Evolutionary conservation across 1,139 yeast species (phyloP).

Genomic region (Saccharomycopsis crataegensis): DNA sequence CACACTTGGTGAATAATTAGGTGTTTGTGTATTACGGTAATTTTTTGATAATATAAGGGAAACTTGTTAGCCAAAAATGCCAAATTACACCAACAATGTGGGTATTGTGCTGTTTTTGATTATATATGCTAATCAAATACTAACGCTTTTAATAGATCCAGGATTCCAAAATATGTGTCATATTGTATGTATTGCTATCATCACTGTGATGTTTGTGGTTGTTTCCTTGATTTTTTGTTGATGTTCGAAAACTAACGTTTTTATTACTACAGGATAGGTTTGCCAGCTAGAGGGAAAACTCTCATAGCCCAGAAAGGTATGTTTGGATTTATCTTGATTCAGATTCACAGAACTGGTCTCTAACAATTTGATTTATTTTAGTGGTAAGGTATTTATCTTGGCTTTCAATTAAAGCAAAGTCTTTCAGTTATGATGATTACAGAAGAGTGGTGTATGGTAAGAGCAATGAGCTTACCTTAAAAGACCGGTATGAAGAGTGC

Average conservation of each 20-base stretch:
- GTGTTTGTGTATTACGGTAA: no score
- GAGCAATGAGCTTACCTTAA: slow-evolving; percentile 30
- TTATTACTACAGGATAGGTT: slow-evolving; percentile 32
- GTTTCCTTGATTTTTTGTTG: not conserved
- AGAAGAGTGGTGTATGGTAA: slow-evolving; percentile 56
- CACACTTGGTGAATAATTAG: no score
- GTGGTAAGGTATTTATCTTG: slow-evolving; percentile 86
- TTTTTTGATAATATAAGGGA: no score
- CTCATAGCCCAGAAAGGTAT: slow-evolving; percentile 52
- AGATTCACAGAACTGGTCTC: not conserved
- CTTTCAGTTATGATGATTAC: slow-evolving; percentile 85
- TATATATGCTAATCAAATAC: not conserved
- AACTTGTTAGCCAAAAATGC: not conserved
- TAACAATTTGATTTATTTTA: slow-evolving; percentile 9
- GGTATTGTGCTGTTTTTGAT: not conserved
- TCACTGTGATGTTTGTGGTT: not conserved
- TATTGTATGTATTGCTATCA: slow-evolving; percentile 10
- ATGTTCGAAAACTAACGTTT: not conserved
- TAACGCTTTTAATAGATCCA: slow-evolving; percentile 10
- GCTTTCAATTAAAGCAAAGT: slow-evolving; percentile 81
- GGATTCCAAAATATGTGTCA: slow-evolving; percentile 19
- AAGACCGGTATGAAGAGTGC: not conserved
- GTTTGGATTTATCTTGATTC: slow-evolving; percentile 4
- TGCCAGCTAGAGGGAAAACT: slow-evolving; percentile 64
- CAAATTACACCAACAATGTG: not conserved